These are phyloP conservation scores for Sindora glabra DNA, from an alignment of 306 rosid species.

Conservation along the genomic window DNA sequence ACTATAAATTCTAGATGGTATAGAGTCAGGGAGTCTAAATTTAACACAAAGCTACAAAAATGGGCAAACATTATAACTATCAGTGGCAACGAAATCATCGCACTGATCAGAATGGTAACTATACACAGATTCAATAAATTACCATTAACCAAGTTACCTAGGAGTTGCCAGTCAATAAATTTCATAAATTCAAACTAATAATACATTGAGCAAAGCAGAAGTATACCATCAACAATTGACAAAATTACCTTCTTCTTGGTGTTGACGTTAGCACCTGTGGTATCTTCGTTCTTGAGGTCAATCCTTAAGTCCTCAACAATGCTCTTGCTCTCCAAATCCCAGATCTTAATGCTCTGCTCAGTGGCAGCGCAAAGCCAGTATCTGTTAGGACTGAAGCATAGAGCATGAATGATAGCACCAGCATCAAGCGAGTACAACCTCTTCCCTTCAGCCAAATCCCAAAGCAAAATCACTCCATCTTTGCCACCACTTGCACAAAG, in stretches of 20 bases:
- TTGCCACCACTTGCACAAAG: constrained; percentile 95
- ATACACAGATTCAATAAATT: no score
- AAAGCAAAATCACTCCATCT: constrained; percentile 73
- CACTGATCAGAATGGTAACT: no score
- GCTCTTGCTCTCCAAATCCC: constrained; percentile 98
- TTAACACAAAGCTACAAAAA: no score
- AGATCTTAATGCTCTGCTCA: constrained; percentile 90
- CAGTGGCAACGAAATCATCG: no score
- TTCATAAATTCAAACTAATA: no score
- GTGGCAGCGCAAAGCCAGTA: constrained; percentile 99
- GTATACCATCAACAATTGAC: not conserved
- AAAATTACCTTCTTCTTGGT: constrained; percentile 68
- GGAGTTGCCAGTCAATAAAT: no score
- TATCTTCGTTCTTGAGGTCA: constrained; percentile 74
- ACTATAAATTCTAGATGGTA: no score
- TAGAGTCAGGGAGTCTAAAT: no score
- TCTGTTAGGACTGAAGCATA: constrained; percentile 95
- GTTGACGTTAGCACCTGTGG: no score
- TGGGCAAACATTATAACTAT: no score
- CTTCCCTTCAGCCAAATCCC: constrained; percentile 99
- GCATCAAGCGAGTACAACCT: constrained; percentile 74
- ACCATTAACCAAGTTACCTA: no score
- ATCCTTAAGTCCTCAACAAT: constrained; percentile 91
- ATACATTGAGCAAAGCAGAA: no score
- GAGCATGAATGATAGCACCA: constrained; percentile 68